Conservation (phyloP, 1,284 basidiomycete genomes). For the Gymnopus androsaceus region DNA sequence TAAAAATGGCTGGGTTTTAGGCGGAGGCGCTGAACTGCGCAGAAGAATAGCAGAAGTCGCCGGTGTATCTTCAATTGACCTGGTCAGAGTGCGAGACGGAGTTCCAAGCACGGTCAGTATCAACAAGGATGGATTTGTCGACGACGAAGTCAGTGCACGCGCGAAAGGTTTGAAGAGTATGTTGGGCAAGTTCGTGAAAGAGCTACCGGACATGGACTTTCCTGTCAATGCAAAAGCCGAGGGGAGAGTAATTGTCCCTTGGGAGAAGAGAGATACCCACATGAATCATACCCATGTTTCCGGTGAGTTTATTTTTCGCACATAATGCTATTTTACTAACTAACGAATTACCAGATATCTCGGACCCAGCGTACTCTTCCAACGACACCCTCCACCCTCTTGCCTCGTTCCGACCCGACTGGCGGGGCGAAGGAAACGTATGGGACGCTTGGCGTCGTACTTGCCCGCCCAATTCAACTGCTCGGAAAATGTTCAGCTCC, state of each 20-base stretch:
- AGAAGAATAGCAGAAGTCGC: conserved; percentile 56
- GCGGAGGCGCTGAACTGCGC: conserved; percentile 6
- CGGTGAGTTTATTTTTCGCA: not conserved
- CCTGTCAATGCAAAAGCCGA: conserved; percentile 91
- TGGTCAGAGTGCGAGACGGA: conserved; percentile 76
- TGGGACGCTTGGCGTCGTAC: conserved; percentile 94
- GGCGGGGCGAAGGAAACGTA: conserved; percentile 80
- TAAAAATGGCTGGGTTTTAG: not conserved
- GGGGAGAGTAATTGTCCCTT: conserved; percentile 86
- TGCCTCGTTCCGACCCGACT: conserved; percentile 82
- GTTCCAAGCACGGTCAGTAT: conserved; percentile 63
- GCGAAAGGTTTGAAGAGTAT: conserved; percentile 77
- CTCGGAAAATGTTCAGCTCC: conserved; percentile 81
- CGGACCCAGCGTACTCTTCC: no score
- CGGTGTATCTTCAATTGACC: conserved; percentile 77
- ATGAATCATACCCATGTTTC: no score
- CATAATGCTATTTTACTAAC: no score
- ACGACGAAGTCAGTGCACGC: conserved; percentile 73
- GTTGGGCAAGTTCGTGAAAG: conserved; percentile 41
- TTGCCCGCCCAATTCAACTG: conserved; percentile 77
- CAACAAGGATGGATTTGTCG: conserved; percentile 52
- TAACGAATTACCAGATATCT: no score
- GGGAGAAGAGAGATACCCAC: conserved; percentile 49
- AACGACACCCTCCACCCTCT: conserved; percentile 54
- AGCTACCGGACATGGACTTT: conserved; percentile 90